These are phyloP conservation scores for Ogataea parapolymorpha DNA, from an alignment of 805 yeast species.

Conservation along the genomic window DNA sequence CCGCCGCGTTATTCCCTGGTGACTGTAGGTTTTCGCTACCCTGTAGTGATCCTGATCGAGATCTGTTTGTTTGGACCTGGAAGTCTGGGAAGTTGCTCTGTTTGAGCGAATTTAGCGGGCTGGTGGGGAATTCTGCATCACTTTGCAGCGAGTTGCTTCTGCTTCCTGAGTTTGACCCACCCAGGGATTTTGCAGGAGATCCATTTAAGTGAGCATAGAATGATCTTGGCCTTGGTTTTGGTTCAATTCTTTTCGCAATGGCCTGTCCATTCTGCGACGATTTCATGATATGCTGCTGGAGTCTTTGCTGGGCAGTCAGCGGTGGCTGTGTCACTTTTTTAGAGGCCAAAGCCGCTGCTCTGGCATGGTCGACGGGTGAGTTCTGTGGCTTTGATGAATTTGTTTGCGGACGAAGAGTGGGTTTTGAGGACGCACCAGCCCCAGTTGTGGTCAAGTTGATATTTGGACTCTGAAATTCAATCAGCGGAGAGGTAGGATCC, in stretches of 20 bases:
- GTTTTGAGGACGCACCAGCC: constrained; percentile 25
- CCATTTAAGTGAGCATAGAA: constrained; percentile 6
- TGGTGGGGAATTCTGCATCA: constrained; percentile 22
- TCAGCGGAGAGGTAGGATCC: constrained; percentile 6
- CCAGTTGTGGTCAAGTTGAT: constrained; percentile 23
- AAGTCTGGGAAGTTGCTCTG: constrained; percentile 20
- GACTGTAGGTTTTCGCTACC: constrained; percentile 4
- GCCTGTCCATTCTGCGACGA: constrained; percentile 32
- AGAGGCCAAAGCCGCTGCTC: constrained; percentile 23
- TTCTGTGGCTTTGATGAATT: neutral
- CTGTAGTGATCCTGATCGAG: constrained; percentile 29
- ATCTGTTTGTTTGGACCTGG: constrained; percentile 18
- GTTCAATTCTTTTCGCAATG: constrained; percentile 26
- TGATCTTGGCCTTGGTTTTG: constrained; percentile 24
- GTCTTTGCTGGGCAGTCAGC: constrained; percentile 34
- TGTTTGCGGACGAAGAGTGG: constrained; percentile 6
- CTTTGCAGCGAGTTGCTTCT: constrained; percentile 25
- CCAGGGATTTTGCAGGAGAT: neutral
- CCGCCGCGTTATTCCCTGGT: constrained; percentile 8
- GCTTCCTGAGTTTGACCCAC: constrained; percentile 5
- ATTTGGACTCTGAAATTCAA: constrained; percentile 15
- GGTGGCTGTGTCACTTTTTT: constrained; percentile 17
- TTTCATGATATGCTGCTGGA: constrained; percentile 34
- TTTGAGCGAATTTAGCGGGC: constrained; percentile 32
- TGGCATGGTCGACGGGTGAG: constrained; percentile 17